Evolutionary conservation across 805 yeast genomes (phyloP).

Genomic region (Pichia cabralensis): DNA sequence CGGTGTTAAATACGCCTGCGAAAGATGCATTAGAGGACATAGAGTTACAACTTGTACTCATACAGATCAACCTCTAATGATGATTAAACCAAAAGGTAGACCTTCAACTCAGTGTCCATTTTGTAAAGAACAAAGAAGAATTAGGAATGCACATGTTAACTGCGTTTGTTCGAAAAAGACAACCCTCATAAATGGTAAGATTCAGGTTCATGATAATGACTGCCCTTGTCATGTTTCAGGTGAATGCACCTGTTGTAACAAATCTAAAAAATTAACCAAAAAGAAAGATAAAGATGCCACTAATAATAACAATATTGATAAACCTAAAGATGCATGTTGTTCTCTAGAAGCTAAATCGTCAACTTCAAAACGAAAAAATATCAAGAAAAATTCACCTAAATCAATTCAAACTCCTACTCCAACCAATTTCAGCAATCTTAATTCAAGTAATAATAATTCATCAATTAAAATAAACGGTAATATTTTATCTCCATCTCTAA

Average conservation of each 20-base stretch:
- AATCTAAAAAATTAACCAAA: constrained; percentile 14
- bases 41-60: constrained; percentile 91
- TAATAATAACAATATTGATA: not conserved
- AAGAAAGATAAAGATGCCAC: constrained; percentile 9
- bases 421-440: not conserved
- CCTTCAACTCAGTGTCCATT: constrained; percentile 89
- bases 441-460: too few species aligned
- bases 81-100: constrained; percentile 94
- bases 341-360: not conserved
- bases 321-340: not conserved
- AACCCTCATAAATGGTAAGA: constrained; percentile 18
- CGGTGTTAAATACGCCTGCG: constrained; percentile 94
- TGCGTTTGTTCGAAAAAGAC: constrained; percentile 65
- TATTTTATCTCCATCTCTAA: too few species aligned
- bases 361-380: not conserved
- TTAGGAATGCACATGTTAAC: constrained; percentile 53
- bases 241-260: constrained; percentile 24
- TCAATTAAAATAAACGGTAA: too few species aligned
- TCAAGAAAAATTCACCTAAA: not conserved
- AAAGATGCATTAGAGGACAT: constrained; percentile 91
- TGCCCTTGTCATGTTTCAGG: constrained; percentile 27
- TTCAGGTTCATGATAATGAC: constrained; percentile 17
- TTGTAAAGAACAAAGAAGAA: constrained; percentile 66
- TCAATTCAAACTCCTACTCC: not conserved
- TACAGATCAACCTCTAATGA: constrained; percentile 78